These are phyloP conservation scores for Mucor lusitanicus DNA, from an alignment of 371 early-diverging fungal species.

Conservation along the genomic window DNA sequence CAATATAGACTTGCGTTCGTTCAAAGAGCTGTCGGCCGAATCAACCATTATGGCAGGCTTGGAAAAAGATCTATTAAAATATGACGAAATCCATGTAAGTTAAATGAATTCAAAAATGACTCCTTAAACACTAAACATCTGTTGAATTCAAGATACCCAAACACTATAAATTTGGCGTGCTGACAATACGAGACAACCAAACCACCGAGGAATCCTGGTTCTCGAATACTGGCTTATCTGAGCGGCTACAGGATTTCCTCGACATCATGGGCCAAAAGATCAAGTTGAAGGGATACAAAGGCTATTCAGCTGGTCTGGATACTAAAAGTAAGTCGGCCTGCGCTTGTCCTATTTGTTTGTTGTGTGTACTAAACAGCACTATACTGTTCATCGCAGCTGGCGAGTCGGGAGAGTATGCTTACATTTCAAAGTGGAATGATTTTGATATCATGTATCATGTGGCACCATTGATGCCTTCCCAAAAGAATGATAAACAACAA, in stretches of 20 bases:
- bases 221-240: constrained; percentile 63
- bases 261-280: constrained; percentile 72
- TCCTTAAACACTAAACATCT: neutral
- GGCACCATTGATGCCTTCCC: constrained; percentile 73
- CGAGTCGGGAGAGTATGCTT: constrained; percentile 72
- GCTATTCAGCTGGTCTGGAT: constrained; percentile 85
- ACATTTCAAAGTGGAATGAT: constrained; percentile 75
- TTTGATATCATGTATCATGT: constrained; percentile 88
- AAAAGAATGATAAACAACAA: constrained; percentile 72
- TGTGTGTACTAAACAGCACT: neutral
- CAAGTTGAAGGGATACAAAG: constrained; percentile 73
- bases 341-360: neutral
- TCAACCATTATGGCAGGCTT: constrained; percentile 50
- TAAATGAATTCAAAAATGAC: neutral
- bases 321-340: constrained; percentile 59
- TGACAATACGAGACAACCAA: constrained; percentile 67
- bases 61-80: constrained; percentile 56
- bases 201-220: constrained; percentile 79
- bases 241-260: constrained; percentile 65
- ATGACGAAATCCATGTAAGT: constrained; percentile 57
- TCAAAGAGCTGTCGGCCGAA: constrained; percentile 46
- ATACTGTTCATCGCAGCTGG: constrained; percentile 34
- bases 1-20: constrained; percentile 32
- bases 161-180: constrained; percentile 82
- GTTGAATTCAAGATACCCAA: constrained; percentile 56